Evolutionary conservation across 805 yeast genomes (phyloP), one percentile per base, ranked within the genome.

Genomic region (Candida vartiovaarae): DNA sequence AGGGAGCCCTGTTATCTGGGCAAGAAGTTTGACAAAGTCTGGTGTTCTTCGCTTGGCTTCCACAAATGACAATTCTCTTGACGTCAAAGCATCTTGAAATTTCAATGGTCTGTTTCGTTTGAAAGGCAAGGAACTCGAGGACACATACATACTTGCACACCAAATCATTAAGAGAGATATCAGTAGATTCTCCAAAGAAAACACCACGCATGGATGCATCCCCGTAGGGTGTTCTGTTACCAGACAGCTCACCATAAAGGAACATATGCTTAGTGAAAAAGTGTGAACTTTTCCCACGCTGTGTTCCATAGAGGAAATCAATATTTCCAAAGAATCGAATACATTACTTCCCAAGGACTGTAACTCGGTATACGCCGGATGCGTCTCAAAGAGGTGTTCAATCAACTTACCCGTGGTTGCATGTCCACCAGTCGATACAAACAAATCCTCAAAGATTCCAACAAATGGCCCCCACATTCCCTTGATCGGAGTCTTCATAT

Each of bases 391-490:
- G 4, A 78, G 55, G 35, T 70, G 67, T 46, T 75, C 78, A 27
- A 74, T 63, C 6, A 78, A 59, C 41, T 70, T 65, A 4, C 85
- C 85, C 0, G 83, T 71, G 10, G 80, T 76, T 4, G 82, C 74
- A 44, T 73, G 75, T 0, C 85, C 85, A 40, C 74, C 76, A 48
- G 77, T 76, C 39, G 70, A 78, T 2, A 76, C 64, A 24, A 53
- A 49, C 23, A 53, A 45, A 4, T 47, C 60, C 1, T 56, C 53
- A 2, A 68, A 43, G 5, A 74, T 56, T 33, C 67, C 62, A 2
- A 61, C 50, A 51, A 72, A 78, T 0, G 84, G 84, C 0, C 85
- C 84, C 85, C 85, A 79, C 4, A 77, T 60, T 0, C 83, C 83
- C 0, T 67, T 62, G 2, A 66, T 50, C 1, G 54, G 42, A 3